phyloP scores from a whole-genome alignment of 441 rosid species.

The Populus hybrid region DNA sequence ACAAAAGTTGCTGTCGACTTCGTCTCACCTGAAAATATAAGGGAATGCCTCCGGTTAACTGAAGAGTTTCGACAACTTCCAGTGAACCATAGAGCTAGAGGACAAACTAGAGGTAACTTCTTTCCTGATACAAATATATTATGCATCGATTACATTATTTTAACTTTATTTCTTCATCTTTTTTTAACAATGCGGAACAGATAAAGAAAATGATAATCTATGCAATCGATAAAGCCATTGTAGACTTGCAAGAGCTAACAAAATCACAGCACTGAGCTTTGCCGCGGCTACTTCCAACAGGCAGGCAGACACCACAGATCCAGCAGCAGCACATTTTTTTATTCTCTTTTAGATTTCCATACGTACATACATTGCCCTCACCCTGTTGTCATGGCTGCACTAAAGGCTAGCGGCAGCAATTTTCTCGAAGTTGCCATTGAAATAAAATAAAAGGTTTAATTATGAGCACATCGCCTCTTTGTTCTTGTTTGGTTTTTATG shows the following conservation, averaged over 20 bases:
- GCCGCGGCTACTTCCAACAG: neutral
- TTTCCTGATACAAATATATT: neutral
- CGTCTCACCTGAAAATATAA: slow-evolving; percentile 79
- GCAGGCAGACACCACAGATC: neutral
- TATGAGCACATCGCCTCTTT: neutral
- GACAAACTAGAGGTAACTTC: slow-evolving; percentile 81
- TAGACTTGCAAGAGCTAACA: slow-evolving; percentile 31
- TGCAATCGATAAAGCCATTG: slow-evolving; percentile 47
- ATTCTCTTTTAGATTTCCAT: neutral
- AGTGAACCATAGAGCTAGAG: slow-evolving; percentile 66
- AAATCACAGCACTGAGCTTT: neutral
- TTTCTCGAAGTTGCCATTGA: neutral
- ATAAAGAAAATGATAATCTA: slow-evolving; percentile 76
- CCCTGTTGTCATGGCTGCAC: neutral
- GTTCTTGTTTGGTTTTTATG: neutral
- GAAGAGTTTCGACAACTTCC: slow-evolving; percentile 89
- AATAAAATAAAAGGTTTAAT: neutral
- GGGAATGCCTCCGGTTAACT: slow-evolving; percentile 67
- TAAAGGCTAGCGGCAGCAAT: neutral
- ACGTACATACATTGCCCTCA: neutral
- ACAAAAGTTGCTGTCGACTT: slow-evolving; percentile 91
- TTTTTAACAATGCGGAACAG: slow-evolving; percentile 32
- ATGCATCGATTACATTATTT: neutral
- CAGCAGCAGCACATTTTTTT: neutral
- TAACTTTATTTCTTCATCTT: neutral